Evolutionary conservation across 2,329 filamentous ascomycete species (phyloP), one percentile per base, ranked within the genome.

Genomic region (Penicillium hesseltinei): DNA sequence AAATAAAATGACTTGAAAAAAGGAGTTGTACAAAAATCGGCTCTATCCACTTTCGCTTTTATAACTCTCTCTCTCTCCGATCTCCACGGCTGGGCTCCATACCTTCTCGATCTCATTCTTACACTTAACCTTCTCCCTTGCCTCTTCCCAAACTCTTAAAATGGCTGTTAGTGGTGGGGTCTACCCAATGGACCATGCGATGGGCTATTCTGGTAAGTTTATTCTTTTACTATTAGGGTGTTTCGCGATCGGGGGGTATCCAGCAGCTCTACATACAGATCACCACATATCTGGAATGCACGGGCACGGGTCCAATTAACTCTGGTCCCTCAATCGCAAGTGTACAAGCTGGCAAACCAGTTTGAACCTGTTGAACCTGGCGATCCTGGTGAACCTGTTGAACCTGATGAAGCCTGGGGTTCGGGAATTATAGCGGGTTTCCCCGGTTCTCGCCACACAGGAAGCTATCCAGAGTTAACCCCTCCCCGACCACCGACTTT

Each of bases 101-200:
- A 52, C 50, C 47, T 43, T 38, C 51, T 31, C 46, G 38, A 11
- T 39, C 43, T 46, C 31, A 38, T 47, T 42, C 6, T 43, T 51
- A 5, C 10, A 27, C 40, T 51, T 46, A 57, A 54, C 63, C 62
- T 60, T 67, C 64, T 66, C 62, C 38, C 40, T 56, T 51, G 13
- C 47, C 31, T 56, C 63, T 60, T 49, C 47, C 52, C 4, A 2
- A 38, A 36, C 36, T 49, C 17, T 39, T 45, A 62, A 39, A 51
- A 72, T 71, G 69, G 62, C 68, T 65, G 23, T 53, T 23, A 66
- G 62, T 46, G 67, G 66, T 43, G 67, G 67, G 57, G 65, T 64
- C 9, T 66, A 70, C 57, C 65, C 68, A 3, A 59, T 71, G 60
- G 67, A 71, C 17, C 60, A 65, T 21, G 58, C 63, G 31, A 61